Percentiles rank a stretch among this genome's conserved stretches.
Conservation (phyloP, 352 stramenopile species). For the Pseudoperonospora humuli region DNA sequence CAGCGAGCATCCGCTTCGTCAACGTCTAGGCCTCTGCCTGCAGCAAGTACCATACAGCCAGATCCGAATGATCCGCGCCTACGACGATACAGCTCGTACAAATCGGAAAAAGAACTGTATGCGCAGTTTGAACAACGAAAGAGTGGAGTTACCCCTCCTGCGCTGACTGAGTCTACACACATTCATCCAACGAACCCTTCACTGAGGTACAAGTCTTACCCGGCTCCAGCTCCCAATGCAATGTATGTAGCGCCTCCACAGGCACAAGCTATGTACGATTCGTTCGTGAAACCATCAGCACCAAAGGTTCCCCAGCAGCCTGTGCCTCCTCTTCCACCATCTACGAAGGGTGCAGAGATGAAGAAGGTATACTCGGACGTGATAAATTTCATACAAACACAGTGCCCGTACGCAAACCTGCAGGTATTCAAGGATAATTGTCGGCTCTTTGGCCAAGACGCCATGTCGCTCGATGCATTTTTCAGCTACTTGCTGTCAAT, state of each 20-base stretch:
- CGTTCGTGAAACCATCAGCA: conserved; percentile 29
- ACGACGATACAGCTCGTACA: conserved; percentile 66
- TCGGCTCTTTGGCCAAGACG: conserved; percentile 76
- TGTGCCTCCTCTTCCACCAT: conserved; percentile 44
- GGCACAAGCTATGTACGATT: conserved; percentile 35
- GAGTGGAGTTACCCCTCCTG: conserved; percentile 15
- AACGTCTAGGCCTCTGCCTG: conserved; percentile 15
- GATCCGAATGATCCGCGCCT: conserved; percentile 61
- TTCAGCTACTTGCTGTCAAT: conserved; percentile 80
- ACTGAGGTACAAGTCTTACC: conserved; percentile 56
- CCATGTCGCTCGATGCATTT: conserved; percentile 79
- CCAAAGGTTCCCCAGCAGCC: conserved; percentile 27
- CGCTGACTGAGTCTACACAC: conserved; percentile 31
- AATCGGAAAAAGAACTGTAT: conserved; percentile 74
- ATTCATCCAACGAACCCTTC: conserved; percentile 39
- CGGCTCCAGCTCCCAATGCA: conserved; percentile 32
- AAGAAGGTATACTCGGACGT: conserved; percentile 80
- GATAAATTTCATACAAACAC: conserved; percentile 66
- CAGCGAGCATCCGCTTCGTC: conserved; percentile 19
- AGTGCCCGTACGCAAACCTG: conserved; percentile 75
- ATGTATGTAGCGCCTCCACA: conserved; percentile 30
- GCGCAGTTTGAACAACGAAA: conserved; percentile 60
- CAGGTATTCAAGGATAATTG: conserved; percentile 87
- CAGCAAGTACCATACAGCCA: conserved; percentile 19
- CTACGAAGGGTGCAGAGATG: conserved; percentile 56